Evolutionary conservation across 1,284 basidiomycete species (phyloP).

Genomic region (Leccinum pallidistipes): DNA sequence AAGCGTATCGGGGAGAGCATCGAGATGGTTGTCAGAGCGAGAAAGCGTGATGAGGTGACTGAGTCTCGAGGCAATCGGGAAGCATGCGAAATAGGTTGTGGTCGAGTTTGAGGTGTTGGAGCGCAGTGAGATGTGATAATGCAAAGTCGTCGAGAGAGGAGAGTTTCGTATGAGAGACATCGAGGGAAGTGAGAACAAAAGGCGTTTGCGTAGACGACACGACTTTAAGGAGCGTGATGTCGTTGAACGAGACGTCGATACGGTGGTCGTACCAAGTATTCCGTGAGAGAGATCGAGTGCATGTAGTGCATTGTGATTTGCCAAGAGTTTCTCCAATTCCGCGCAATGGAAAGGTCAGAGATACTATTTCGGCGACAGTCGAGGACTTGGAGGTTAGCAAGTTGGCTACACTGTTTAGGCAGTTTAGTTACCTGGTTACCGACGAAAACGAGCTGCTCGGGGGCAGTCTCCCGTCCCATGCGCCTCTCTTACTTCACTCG

Average conservation of each 20-base stretch:
- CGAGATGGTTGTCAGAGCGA: constrained; percentile 88
- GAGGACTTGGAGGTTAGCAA: constrained; percentile 67
- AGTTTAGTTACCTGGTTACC: constrained; percentile 85
- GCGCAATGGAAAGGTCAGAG: constrained; percentile 69
- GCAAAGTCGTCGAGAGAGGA: constrained; percentile 79
- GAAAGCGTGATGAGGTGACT: constrained; percentile 72
- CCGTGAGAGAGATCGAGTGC: constrained; percentile 79
- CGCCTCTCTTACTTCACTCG: no score
- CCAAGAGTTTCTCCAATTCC: constrained; percentile 64
- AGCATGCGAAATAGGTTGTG: constrained; percentile 88
- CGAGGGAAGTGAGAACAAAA: constrained; percentile 75
- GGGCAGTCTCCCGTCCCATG: constrained; percentile 34
- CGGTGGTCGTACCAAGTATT: constrained; percentile 47
- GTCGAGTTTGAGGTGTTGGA: constrained; percentile 72
- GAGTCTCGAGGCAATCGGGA: constrained; percentile 78
- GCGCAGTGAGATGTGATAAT: constrained; percentile 74
- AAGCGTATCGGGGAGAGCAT: constrained; percentile 75
- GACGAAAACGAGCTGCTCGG: constrained; percentile 83
- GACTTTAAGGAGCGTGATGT: constrained; percentile 84
- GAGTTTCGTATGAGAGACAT: constrained; percentile 91
- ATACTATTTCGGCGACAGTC: constrained; percentile 87
- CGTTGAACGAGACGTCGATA: constrained; percentile 76
- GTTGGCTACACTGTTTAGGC: constrained; percentile 58
- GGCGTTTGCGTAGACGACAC: constrained; percentile 55
- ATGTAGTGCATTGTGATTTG: constrained; percentile 82